These are phyloP conservation scores for Fraxinus velutina DNA, from an alignment of 305 asterid species.

Conservation along the genomic window DNA sequence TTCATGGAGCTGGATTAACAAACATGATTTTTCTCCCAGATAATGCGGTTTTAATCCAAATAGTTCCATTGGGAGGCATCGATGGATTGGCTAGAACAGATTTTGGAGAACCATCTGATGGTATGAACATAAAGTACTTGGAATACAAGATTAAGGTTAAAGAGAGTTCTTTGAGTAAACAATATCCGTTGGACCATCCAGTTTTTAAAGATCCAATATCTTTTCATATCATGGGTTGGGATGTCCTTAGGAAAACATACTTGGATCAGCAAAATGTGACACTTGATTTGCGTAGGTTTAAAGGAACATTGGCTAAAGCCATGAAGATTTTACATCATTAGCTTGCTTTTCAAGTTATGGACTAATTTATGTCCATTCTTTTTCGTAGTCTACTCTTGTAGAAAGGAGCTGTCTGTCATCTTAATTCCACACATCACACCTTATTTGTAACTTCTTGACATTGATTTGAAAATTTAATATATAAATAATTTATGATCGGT, in stretches of 20 bases:
- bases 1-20: conserved; percentile 76
- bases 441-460: background rate
- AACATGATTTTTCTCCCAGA: conserved; percentile 77
- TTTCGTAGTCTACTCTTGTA: background rate
- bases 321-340: conserved; percentile 37
- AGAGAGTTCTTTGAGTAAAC: conserved; percentile 51
- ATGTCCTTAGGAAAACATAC: conserved; percentile 35
- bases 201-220: conserved; percentile 53
- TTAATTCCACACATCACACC: background rate
- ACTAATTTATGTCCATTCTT: background rate
- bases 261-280: conserved; percentile 69
- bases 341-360: background rate
- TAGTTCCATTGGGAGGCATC: conserved; percentile 60
- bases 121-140: conserved; percentile 58
- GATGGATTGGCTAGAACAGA: conserved; percentile 48
- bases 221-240: conserved; percentile 50
- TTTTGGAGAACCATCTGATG: conserved; percentile 53
- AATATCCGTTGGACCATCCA: conserved; percentile 39
- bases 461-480: background rate
- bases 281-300: conserved; percentile 50
- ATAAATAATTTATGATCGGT: too few species aligned
- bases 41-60: conserved; percentile 49
- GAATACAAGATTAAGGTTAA: conserved; percentile 42
- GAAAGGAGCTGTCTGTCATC: background rate
- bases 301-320: conserved; percentile 46